A percentile compares a stretch with the other conserved stretches of the same genome.
These are phyloP conservation scores for Fagopyrum homotropicum DNA, from an alignment of 148 eudicot genomes.

Conservation along the genomic window DNA sequence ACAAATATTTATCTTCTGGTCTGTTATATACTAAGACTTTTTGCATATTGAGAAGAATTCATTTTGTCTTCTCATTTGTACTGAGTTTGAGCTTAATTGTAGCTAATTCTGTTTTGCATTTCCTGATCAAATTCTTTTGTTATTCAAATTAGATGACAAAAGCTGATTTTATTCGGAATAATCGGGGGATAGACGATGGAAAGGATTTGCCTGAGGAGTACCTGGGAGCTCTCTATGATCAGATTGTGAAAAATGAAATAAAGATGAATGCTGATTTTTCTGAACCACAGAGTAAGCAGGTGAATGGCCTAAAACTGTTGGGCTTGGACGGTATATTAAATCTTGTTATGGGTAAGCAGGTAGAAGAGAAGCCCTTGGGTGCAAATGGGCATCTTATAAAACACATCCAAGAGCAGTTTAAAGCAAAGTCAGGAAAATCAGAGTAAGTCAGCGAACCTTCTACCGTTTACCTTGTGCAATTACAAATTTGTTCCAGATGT, in stretches of 20 bases:
- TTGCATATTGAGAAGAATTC: neutral
- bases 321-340: constrained; percentile 96
- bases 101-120: neutral
- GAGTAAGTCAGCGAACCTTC: constrained; percentile 51
- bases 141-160: constrained; percentile 65
- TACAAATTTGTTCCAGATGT: neutral
- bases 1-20: neutral
- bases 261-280: constrained; percentile 87
- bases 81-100: neutral
- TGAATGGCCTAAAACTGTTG: constrained; percentile 67
- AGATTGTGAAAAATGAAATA: constrained; percentile 89
- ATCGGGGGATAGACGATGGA: constrained; percentile 96
- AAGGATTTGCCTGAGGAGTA: constrained; percentile 92
- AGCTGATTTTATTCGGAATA: constrained; percentile 93
- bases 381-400: constrained; percentile 81
- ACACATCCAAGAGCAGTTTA: constrained; percentile 96
- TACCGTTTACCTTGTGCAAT: neutral
- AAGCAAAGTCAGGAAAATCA: constrained; percentile 83
- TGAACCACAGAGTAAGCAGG: constrained; percentile 86
- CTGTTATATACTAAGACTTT: neutral
- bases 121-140: constrained; percentile 6
- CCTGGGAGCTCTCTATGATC: constrained; percentile 82
- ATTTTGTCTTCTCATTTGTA: neutral
- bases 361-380: constrained; percentile 91
- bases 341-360: constrained; percentile 84